A percentile compares a stretch with the other conserved stretches of the same genome.
These are phyloP conservation scores for Gaeumannomyces sp. DNA, from an alignment of 2,329 filamentous ascomycete genomes.

Conservation along the genomic window DNA sequence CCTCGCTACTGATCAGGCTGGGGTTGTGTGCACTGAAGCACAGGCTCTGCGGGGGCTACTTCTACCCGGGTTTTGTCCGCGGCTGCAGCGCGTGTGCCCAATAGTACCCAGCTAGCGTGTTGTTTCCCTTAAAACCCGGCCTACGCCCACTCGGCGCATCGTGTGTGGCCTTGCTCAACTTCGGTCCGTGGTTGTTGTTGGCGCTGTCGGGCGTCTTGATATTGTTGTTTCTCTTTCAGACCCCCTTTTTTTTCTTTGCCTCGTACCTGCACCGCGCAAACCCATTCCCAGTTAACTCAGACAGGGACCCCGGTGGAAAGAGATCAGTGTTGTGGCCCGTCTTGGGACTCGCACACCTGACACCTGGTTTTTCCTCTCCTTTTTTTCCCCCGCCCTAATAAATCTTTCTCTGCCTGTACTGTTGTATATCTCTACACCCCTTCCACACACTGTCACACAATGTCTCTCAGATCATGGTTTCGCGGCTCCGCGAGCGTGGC, in stretches of 20 bases:
- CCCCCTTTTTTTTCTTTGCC: background rate
- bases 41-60: background rate
- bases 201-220: too few species aligned
- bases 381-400: background rate
- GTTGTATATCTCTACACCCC: too few species aligned
- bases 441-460: constrained; percentile 12
- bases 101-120: background rate
- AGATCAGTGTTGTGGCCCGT: background rate
- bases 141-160: too few species aligned
- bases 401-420: background rate
- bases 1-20: background rate
- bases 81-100: background rate
- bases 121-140: background rate
- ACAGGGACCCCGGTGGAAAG: background rate
- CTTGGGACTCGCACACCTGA: background rate
- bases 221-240: too few species aligned
- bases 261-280: background rate
- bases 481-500: constrained; percentile 32
- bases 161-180: too few species aligned
- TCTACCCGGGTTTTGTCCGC: background rate
- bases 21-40: background rate
- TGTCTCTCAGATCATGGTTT: constrained; percentile 44
- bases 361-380: background rate
- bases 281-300: background rate
- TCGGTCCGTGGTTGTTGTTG: too few species aligned